Evolutionary conservation across 2,329 filamentous ascomycete genomes (phyloP).

Genomic region (Nemania sp.): DNA sequence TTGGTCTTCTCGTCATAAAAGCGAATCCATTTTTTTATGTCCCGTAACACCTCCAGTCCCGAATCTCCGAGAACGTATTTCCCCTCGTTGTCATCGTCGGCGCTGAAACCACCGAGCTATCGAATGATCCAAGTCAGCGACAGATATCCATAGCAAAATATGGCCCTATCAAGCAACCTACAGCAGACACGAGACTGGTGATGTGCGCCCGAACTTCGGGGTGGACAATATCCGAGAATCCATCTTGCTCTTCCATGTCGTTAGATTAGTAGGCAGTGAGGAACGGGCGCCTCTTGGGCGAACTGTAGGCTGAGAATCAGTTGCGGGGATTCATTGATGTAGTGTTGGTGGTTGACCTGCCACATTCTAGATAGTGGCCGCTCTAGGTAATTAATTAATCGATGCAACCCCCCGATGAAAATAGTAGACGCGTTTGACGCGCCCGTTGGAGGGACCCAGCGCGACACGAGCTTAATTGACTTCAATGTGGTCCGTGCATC

Average conservation of each 20-base stretch:
- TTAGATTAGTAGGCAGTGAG: constrained; percentile 29
- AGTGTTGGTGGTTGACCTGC: constrained; percentile 6
- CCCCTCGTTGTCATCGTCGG: constrained; percentile 83
- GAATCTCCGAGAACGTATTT: constrained; percentile 93
- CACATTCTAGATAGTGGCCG: not conserved
- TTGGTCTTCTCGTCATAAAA: constrained; percentile 94
- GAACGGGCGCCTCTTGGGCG: constrained; percentile 40
- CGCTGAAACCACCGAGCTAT: constrained; percentile 85
- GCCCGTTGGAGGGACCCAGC: constrained; percentile 30
- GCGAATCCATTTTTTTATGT: constrained; percentile 94
- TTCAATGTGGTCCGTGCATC: constrained; percentile 29
- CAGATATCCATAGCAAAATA: constrained; percentile 10
- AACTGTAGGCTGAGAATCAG: constrained; percentile 34
- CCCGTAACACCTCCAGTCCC: constrained; percentile 88
- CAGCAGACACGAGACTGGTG: constrained; percentile 92
- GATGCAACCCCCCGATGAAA: constrained; percentile 21
- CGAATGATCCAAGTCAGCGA: constrained; percentile 41
- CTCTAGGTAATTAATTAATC: not conserved
- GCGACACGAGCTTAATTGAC: constrained; percentile 39
- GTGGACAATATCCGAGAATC: constrained; percentile 75
- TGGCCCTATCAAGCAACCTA: constrained; percentile 60
- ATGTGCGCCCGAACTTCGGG: constrained; percentile 94
- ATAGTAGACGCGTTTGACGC: constrained; percentile 46
- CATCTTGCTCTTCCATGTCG: constrained; percentile 68
- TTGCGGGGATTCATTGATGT: constrained; percentile 29